Base-by-base conservation (phyloP, 176 grass and related monocot genomes). In the barley (Hordeum vulgare) region DNA sequence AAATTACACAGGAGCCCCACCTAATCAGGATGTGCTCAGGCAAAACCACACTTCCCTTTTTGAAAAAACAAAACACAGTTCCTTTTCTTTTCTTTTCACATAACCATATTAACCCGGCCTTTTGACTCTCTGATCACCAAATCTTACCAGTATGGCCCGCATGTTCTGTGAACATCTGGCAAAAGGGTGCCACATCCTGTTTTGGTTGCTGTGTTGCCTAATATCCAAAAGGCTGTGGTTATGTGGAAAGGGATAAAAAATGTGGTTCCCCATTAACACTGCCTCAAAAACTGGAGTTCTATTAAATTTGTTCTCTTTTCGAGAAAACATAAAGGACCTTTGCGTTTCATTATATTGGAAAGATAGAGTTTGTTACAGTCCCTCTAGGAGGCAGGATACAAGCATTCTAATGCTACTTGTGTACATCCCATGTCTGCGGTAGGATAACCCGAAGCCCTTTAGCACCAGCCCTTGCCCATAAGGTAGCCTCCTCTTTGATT, bases 201-300 rank as follows among this genome's bases (percentile, higher is more conserved):
- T 70, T 47, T 73, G 68, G 68, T 41, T 73, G 69, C 44, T 73
- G 40, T 73, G 40, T 47, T 73, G 69, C 69, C 69, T 73, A 73
- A 47, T 28, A 73, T 47, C 69, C 24, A 73, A 10, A 73, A 45
- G 0, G 69, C 44, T 73, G 69, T 73, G 41, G 24, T 73, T 28
- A 73, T 28, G 69, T 47, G 41, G 1, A 73, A 73, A 27, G 39
- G 39, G 14, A 73, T 73, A 72, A 25, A 26, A 17, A 73, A 73
- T 47, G 69, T 24, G 12, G 39, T 72, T 45, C 44, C 15, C 13
- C 40, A 13, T 47, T 42, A 73, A 73, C 25, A 71, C 39, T 26
- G 23, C 68, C 68, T 71, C 13, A 45, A 71, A 17, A 71, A 45
- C n/a, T 71, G 11, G 39, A 41, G 37, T 71, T 71, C 21, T 25